These are phyloP conservation scores for Isatis lusitanica DNA, from an alignment of 441 rosid genomes.

Conservation along the genomic window DNA sequence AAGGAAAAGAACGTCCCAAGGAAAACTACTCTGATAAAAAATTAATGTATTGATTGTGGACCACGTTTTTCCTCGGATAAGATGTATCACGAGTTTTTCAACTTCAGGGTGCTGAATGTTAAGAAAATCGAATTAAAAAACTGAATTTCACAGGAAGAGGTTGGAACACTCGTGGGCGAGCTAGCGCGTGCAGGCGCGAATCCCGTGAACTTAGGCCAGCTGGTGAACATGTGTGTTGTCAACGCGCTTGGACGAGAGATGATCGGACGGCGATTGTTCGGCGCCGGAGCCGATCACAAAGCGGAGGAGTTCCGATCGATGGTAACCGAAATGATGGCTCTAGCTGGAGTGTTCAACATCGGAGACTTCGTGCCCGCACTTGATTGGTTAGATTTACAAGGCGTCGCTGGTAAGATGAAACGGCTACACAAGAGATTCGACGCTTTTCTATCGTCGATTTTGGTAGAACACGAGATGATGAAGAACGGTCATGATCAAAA, in stretches of 20 bases:
- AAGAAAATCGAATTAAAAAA: background rate
- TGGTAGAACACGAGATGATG: slow-evolving; percentile 57
- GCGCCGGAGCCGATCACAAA: slow-evolving; percentile 50
- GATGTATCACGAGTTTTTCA: background rate
- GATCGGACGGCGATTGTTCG: slow-evolving; percentile 64
- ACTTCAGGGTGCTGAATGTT: background rate
- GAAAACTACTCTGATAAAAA: background rate
- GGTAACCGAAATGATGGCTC: slow-evolving; percentile 53
- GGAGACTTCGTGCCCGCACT: slow-evolving; percentile 64
- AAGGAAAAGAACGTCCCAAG: too few species aligned
- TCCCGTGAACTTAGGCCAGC: slow-evolving; percentile 55
- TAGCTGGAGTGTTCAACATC: slow-evolving; percentile 61
- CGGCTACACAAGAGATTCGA: slow-evolving; percentile 55
- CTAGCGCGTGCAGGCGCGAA: slow-evolving; percentile 37
- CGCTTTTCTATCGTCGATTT: slow-evolving; percentile 56
- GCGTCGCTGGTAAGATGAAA: slow-evolving; percentile 56
- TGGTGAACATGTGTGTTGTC: slow-evolving; percentile 58
- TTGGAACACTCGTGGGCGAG: slow-evolving; percentile 44
- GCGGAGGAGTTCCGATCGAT: slow-evolving; percentile 75
- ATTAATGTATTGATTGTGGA: background rate
- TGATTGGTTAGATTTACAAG: slow-evolving; percentile 62
- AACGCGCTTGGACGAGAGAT: slow-evolving; percentile 77
- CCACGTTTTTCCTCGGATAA: background rate
- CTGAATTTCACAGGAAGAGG: slow-evolving; percentile 50
- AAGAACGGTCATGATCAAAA: slow-evolving; percentile 55